Conservation (phyloP, 208 protist genomes). For the Crithidia fasciculata region DNA sequence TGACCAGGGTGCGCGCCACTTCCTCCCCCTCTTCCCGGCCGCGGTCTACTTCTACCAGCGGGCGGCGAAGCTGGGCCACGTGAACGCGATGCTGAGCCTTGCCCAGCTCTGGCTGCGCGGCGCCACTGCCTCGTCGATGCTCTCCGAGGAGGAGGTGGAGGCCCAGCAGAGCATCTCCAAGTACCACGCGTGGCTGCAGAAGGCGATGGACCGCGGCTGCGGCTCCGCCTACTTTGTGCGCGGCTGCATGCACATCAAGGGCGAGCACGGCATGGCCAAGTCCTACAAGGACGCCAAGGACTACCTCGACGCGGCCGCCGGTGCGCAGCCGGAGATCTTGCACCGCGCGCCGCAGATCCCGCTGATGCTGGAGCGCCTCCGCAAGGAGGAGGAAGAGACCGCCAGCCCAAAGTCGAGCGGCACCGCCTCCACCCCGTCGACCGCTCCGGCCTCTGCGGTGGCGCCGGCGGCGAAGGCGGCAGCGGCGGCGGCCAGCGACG, state of each 20-base stretch:
- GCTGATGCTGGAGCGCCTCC: slow-evolving; percentile 68
- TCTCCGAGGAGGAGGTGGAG: slow-evolving; percentile 74
- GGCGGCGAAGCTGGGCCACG: slow-evolving; percentile 77
- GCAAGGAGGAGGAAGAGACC: slow-evolving; percentile 55
- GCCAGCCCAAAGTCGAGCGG: slow-evolving; percentile 1
- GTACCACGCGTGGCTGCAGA: slow-evolving; percentile 87
- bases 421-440: background rate
- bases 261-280: slow-evolving; percentile 77
- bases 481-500: slow-evolving; percentile 20
- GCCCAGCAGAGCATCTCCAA: slow-evolving; percentile 62
- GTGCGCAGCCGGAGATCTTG: slow-evolving; percentile 69
- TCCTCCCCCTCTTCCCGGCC: slow-evolving; percentile 86
- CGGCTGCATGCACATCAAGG: slow-evolving; percentile 85
- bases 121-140: slow-evolving; percentile 68
- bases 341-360: slow-evolving; percentile 68
- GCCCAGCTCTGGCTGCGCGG: slow-evolving; percentile 87
- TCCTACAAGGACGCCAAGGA: slow-evolving; percentile 79
- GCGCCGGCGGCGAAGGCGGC: slow-evolving; percentile 14
- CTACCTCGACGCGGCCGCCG: slow-evolving; percentile 66
- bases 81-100: slow-evolving; percentile 86
- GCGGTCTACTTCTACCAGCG: slow-evolving; percentile 92
- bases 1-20: slow-evolving; percentile 82
- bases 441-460: slow-evolving; percentile 3
- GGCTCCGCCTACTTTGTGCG: slow-evolving; percentile 89
- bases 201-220: slow-evolving; percentile 85